Evolutionary conservation across 1,139 yeast species (phyloP).

Genomic region (Blastobotrys persicus): DNA sequence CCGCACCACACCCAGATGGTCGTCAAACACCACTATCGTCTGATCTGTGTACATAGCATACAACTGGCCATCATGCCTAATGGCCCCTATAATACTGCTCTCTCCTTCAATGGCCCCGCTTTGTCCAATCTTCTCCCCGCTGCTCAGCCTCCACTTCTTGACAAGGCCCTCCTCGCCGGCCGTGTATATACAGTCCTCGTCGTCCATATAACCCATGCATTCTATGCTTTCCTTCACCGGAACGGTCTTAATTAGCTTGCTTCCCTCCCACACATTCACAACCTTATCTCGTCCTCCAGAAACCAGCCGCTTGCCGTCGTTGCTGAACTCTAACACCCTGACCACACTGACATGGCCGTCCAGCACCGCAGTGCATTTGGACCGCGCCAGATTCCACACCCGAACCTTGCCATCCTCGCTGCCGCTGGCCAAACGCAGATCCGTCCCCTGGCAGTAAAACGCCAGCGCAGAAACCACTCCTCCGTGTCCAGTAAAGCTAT

Average conservation of each 20-base stretch:
- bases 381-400: conserved; percentile 85
- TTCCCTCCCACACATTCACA: conserved; percentile 59
- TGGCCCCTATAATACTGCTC: conserved; percentile 52
- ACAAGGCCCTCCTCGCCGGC: conserved; percentile 78
- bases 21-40: conserved; percentile 56
- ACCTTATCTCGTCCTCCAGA: conserved; percentile 91
- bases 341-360: conserved; percentile 84
- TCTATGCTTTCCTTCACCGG: conserved; percentile 81
- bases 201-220: too few relatives aligned
- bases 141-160: conserved; percentile 53
- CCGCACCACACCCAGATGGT: conserved; percentile 46
- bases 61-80: conserved; percentile 26
- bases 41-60: conserved; percentile 74
- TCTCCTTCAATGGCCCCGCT: conserved; percentile 39
- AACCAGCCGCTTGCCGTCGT: conserved; percentile 54
- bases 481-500: conserved; percentile 90
- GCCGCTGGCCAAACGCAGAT: conserved; percentile 84
- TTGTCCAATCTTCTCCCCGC: conserved; percentile 16
- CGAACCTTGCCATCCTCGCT: conserved; percentile 76
- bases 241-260: conserved; percentile 60
- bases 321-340: conserved; percentile 70
- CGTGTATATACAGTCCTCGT: conserved; percentile 51
- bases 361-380: conserved; percentile 60
- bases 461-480: conserved; percentile 79
- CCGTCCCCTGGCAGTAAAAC: conserved; percentile 52